phyloP scores from a whole-genome alignment of 192 early-diverging fungal species.

The Backusella morwellensis region DNA sequence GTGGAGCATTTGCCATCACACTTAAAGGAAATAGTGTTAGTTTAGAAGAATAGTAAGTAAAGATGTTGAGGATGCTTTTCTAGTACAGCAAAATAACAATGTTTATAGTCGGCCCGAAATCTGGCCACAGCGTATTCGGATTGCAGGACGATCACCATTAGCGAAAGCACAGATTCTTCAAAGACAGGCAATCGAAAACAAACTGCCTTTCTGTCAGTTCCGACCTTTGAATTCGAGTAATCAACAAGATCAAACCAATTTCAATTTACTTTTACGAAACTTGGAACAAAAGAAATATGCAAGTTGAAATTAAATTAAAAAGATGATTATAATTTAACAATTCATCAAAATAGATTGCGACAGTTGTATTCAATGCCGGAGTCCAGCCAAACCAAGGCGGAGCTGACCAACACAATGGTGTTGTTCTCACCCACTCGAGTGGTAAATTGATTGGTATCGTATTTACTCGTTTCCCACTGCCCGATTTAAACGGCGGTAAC shows the following conservation, averaged over 20 bases:
- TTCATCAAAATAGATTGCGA: constrained; percentile 30
- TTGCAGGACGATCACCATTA: constrained; percentile 30
- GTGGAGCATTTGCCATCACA: constrained; percentile 36
- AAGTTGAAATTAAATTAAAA: neutral
- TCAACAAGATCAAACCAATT: constrained; percentile 31
- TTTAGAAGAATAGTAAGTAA: constrained; percentile 38
- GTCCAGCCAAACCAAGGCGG: constrained; percentile 10
- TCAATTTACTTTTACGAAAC: constrained; percentile 26
- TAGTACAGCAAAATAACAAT: neutral
- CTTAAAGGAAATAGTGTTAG: constrained; percentile 22
- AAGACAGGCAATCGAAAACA: constrained; percentile 28
- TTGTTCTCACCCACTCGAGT: constrained; percentile 31
- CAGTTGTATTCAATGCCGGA: constrained; percentile 30
- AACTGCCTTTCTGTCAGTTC: constrained; percentile 39
- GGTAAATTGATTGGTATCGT: constrained; percentile 39
- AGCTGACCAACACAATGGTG: constrained; percentile 19
- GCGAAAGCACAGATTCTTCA: constrained; percentile 27
- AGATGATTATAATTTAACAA: neutral
- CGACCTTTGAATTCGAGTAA: constrained; percentile 23
- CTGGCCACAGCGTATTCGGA: constrained; percentile 37
- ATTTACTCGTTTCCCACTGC: constrained; percentile 28
- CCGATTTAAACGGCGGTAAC: constrained; percentile 23
- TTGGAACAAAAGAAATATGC: constrained; percentile 38
- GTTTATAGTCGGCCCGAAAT: constrained; percentile 31
- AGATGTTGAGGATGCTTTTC: too few relatives aligned